phyloP scores from a whole-genome alignment of 2,329 filamentous ascomycete genomes.

The Apiospora aurea region DNA sequence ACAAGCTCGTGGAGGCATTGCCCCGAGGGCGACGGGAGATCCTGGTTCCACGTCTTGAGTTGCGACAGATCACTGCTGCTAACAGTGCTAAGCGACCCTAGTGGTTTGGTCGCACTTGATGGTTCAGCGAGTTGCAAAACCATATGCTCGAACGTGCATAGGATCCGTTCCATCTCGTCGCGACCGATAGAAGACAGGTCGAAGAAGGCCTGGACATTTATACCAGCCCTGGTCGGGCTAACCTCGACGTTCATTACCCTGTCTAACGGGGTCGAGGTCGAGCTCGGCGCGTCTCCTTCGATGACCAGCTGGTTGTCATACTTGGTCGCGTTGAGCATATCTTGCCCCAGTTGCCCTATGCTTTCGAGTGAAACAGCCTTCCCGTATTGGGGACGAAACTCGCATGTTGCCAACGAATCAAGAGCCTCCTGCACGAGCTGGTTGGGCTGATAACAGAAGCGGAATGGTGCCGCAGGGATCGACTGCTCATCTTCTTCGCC shows the following conservation, averaged over 20 bases:
- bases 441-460: slow-evolving; percentile 19
- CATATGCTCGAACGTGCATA: slow-evolving; percentile 22
- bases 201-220: slow-evolving; percentile 25
- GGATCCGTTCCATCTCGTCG: slow-evolving; percentile 25
- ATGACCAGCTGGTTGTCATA: slow-evolving; percentile 26
- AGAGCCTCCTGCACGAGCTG: not conserved
- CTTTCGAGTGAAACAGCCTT: slow-evolving; percentile 18
- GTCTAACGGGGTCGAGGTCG: slow-evolving; percentile 22
- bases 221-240: slow-evolving; percentile 19
- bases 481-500: not conserved
- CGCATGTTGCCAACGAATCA: not conserved
- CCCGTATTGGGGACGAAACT: slow-evolving; percentile 10
- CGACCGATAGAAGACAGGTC: slow-evolving; percentile 21
- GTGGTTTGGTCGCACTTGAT: slow-evolving; percentile 22
- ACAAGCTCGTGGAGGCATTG: slow-evolving; percentile 14
- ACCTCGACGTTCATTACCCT: slow-evolving; percentile 23
- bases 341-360: slow-evolving; percentile 19
- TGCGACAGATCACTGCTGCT: slow-evolving; percentile 20
- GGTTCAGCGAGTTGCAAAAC: slow-evolving; percentile 20
- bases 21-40: not conserved
- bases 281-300: slow-evolving; percentile 18
- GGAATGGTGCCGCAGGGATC: slow-evolving; percentile 7
- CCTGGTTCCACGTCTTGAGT: slow-evolving; percentile 23
- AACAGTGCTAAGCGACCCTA: slow-evolving; percentile 10
- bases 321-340: slow-evolving; percentile 26